These are phyloP conservation scores for Adiantum capillusveneris DNA, from an alignment of 75 land plant species.

Conservation along the genomic window DNA sequence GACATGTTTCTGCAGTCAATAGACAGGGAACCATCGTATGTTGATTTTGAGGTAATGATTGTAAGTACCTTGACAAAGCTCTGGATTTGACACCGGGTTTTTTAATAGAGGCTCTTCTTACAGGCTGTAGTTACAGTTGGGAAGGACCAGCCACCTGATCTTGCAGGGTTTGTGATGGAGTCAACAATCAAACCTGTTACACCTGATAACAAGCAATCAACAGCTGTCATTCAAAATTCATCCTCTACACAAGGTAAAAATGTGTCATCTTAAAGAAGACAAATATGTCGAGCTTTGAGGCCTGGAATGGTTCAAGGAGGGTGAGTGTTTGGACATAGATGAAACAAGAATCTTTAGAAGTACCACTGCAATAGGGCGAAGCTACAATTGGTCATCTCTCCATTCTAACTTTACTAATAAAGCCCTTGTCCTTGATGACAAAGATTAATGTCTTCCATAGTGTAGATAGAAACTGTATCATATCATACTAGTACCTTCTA, in stretches of 20 bases:
- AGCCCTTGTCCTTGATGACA: too few species aligned
- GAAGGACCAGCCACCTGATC: constrained; percentile 82
- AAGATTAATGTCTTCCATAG: too few species aligned
- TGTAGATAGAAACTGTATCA: too few species aligned
- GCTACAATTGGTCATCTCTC: too few species aligned
- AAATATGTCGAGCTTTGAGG: too few species aligned
- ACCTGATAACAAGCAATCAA: background rate
- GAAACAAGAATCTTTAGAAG: too few species aligned
- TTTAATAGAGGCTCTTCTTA: constrained; percentile 1
- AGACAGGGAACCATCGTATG: constrained; percentile 56
- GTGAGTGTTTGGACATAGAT: too few species aligned
- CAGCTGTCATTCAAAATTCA: background rate
- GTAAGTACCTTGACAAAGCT: background rate
- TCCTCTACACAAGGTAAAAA: background rate
- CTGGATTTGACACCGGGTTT: background rate
- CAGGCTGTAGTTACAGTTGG: constrained; percentile 68
- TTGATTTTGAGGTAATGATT: constrained; percentile 65
- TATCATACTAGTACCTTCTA: too few species aligned
- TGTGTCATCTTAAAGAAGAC: too few species aligned
- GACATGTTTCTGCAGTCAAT: constrained; percentile 71
- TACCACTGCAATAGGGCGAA: too few species aligned
- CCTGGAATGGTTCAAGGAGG: too few species aligned
- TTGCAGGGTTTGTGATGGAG: constrained; percentile 56
- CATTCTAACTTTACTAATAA: too few species aligned
- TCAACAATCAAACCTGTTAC: background rate